Conservation (phyloP, 192 early-diverging fungal species). For the Backusella luteola region DNA sequence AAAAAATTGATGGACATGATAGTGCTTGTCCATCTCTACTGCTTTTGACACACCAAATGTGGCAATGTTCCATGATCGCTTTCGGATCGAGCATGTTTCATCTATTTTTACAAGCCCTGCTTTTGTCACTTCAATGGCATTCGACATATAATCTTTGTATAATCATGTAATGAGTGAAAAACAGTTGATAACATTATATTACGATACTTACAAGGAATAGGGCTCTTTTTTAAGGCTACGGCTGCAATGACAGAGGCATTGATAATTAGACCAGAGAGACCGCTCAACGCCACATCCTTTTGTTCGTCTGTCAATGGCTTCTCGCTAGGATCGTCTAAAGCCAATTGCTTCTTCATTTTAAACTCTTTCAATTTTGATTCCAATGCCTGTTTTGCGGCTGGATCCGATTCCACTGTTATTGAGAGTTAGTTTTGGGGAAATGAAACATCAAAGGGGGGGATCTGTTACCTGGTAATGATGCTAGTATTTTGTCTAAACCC, state of each 20-base stretch:
- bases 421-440: neutral
- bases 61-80: constrained; percentile 50
- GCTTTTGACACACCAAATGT: constrained; percentile 45
- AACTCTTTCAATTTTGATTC: constrained; percentile 20
- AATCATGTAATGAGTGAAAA: neutral
- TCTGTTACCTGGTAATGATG: constrained; percentile 23
- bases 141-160: constrained; percentile 37
- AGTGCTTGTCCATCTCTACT: constrained; percentile 52
- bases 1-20: constrained; percentile 52
- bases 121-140: constrained; percentile 34
- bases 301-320: neutral
- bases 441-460: constrained; percentile 3
- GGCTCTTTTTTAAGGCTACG: constrained; percentile 50
- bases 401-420: constrained; percentile 24
- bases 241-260: constrained; percentile 44
- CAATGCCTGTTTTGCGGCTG: constrained; percentile 14
- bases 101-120: constrained; percentile 42
- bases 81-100: constrained; percentile 45
- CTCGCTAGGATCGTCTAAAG: neutral
- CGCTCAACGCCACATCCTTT: constrained; percentile 9
- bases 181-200: neutral
- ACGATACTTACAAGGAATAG: constrained; percentile 39
- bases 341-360: constrained; percentile 11
- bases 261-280: constrained; percentile 32
- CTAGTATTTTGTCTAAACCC: constrained; percentile 28